These are phyloP conservation scores for Litchi chinensis DNA, from an alignment of 345 rosid genomes.

Conservation along the genomic window DNA sequence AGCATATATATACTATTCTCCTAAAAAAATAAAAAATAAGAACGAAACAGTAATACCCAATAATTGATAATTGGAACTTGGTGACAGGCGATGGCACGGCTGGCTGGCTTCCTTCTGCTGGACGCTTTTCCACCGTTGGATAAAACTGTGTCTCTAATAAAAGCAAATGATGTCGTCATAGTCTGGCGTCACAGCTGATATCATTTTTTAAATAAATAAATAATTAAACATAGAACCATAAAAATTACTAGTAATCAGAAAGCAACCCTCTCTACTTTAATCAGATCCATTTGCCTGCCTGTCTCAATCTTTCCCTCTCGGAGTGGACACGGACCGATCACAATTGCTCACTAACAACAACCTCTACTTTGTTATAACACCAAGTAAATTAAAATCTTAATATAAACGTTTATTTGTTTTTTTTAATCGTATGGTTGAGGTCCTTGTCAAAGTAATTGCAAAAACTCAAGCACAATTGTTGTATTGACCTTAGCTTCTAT, in stretches of 20 bases:
- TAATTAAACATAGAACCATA: not conserved
- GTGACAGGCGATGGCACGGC: too few relatives aligned
- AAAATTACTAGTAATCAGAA: not conserved
- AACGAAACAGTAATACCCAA: too few relatives aligned
- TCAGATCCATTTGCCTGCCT: not conserved
- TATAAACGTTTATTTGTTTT: not conserved
- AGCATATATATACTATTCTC: too few relatives aligned
- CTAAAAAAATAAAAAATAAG: too few relatives aligned
- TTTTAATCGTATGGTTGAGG: not conserved
- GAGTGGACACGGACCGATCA: constrained; percentile 24
- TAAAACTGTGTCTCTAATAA: not conserved
- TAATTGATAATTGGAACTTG: too few relatives aligned
- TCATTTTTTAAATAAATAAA: not conserved
- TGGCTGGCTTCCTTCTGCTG: not conserved
- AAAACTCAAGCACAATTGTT: too few relatives aligned
- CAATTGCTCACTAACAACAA: not conserved
- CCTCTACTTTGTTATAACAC: not conserved
- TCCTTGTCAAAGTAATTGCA: not conserved
- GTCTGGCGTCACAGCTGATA: not conserved
- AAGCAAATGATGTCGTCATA: not conserved
- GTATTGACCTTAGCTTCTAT: too few relatives aligned
- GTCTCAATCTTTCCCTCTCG: constrained; percentile 22
- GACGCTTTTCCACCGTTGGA: not conserved
- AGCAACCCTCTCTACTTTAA: not conserved
- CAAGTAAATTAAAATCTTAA: too few relatives aligned